A percentile compares a stretch with the other conserved stretches of the same genome.
Conservation (phyloP, 1,284 basidiomycete species). For the Apiotrichum brassicae region DNA sequence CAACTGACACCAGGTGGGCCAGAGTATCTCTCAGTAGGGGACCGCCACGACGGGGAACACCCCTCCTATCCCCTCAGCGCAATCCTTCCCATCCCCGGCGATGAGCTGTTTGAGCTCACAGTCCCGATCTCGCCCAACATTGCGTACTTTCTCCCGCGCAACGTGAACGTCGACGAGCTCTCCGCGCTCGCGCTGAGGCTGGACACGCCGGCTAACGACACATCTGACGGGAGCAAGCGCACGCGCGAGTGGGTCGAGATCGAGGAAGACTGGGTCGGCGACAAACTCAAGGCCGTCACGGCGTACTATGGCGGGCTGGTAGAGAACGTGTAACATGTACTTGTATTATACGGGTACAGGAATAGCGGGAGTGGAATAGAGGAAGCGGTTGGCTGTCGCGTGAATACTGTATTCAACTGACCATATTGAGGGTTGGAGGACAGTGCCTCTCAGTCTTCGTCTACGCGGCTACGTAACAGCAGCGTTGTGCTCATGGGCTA, state of each 20-base stretch:
- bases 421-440: no score
- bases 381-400: no score
- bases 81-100: slow-evolving; percentile 72
- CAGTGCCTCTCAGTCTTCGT: no score
- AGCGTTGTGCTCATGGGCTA: no score
- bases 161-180: slow-evolving; percentile 68
- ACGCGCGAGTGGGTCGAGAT: slow-evolving; percentile 43
- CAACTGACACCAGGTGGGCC: slow-evolving; percentile 12
- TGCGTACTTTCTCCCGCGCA: slow-evolving; percentile 85
- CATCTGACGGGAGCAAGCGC: slow-evolving; percentile 11
- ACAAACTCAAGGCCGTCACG: slow-evolving; percentile 52
- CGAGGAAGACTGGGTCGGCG: slow-evolving; percentile 53
- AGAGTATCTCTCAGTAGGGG: slow-evolving; percentile 29
- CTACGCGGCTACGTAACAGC: no score
- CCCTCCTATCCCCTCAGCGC: slow-evolving; percentile 63
- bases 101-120: slow-evolving; percentile 68
- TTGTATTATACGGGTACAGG: no score
- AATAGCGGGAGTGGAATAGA: no score
- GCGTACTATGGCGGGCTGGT: slow-evolving; percentile 51
- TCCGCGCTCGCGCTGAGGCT: slow-evolving; percentile 50
- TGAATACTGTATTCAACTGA: no score
- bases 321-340: neutral
- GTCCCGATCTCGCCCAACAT: slow-evolving; percentile 64
- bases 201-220: neutral
- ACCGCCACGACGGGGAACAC: slow-evolving; percentile 1